These are phyloP conservation scores for Hymenoscyphus salicellus DNA, from an alignment of 2,329 filamentous ascomycete genomes.

Conservation along the genomic window DNA sequence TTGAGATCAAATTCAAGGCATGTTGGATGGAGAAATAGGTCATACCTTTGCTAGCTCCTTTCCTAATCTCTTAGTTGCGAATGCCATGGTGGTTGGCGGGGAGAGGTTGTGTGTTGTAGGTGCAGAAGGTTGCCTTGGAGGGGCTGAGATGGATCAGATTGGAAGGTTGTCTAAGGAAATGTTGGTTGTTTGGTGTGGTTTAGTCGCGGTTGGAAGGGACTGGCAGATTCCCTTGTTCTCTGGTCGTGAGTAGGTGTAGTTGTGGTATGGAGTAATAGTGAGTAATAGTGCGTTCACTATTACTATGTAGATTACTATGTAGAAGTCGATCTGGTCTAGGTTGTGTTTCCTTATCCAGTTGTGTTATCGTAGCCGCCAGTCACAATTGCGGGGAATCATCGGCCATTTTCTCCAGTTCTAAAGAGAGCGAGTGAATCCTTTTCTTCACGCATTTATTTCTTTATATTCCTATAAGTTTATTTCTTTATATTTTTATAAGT, in stretches of 20 bases:
- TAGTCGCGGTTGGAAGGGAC: background rate
- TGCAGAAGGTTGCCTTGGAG: background rate
- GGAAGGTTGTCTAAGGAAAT: background rate
- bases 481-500: too few species aligned
- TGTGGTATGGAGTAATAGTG: too few species aligned
- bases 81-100: conserved; percentile 40
- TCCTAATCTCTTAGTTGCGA: conserved; percentile 54
- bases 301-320: background rate
- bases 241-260: too few species aligned
- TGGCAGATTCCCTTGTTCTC: background rate
- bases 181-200: background rate
- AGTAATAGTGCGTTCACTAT: background rate
- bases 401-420: too few species aligned
- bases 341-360: background rate
- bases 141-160: background rate
- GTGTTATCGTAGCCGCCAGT: background rate
- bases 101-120: background rate
- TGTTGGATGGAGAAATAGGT: background rate
- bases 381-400: too few species aligned
- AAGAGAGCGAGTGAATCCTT: too few species aligned
- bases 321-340: background rate
- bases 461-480: too few species aligned
- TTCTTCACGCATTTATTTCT: too few species aligned
- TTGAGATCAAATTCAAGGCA: background rate
- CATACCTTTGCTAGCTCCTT: conserved; percentile 59